These are phyloP conservation scores for Chrysophaeum taylorii DNA, from an alignment of 352 stramenopile species.

Conservation along the genomic window DNA sequence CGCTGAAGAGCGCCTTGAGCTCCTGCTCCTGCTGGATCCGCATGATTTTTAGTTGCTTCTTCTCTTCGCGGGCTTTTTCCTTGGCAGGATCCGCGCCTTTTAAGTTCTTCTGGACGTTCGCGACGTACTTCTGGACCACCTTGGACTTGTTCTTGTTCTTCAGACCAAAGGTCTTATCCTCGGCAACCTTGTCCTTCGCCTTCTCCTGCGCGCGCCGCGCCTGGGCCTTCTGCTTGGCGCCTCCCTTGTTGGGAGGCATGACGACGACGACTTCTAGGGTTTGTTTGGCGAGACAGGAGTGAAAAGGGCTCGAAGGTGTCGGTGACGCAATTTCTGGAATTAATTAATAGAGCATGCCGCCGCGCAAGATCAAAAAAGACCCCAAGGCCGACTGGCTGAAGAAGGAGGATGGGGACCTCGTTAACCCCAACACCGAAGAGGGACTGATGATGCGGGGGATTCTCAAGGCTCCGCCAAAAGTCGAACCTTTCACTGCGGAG, in stretches of 20 bases:
- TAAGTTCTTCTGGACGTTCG: slow-evolving; percentile 48
- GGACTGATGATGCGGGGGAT: no score
- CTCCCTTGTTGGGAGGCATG: no score
- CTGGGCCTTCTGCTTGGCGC: no score
- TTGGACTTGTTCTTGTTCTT: slow-evolving; percentile 99
- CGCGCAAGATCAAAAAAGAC: slow-evolving; percentile 8
- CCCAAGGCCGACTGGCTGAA: slow-evolving; percentile 8
- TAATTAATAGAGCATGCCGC: slow-evolving; percentile 12
- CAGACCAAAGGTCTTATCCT: slow-evolving; percentile 98
- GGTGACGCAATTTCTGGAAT: no score
- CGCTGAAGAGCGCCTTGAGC: slow-evolving; percentile 49
- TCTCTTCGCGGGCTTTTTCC: slow-evolving; percentile 24
- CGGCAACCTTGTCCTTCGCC: slow-evolving; percentile 65
- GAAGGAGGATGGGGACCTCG: background rate
- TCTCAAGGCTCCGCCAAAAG: background rate
- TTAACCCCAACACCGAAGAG: background rate
- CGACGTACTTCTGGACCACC: slow-evolving; percentile 83
- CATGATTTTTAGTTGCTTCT: background rate
- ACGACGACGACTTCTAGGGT: no score
- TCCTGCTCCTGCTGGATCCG: slow-evolving; percentile 41
- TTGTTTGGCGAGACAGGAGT: no score
- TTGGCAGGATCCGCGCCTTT: slow-evolving; percentile 40
- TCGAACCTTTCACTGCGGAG: background rate
- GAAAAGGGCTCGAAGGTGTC: no score
- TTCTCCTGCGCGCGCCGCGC: no score